phyloP scores from a whole-genome alignment of 228 moss, liverwort and hornwort species.

The Sphagnum fallax region DNA sequence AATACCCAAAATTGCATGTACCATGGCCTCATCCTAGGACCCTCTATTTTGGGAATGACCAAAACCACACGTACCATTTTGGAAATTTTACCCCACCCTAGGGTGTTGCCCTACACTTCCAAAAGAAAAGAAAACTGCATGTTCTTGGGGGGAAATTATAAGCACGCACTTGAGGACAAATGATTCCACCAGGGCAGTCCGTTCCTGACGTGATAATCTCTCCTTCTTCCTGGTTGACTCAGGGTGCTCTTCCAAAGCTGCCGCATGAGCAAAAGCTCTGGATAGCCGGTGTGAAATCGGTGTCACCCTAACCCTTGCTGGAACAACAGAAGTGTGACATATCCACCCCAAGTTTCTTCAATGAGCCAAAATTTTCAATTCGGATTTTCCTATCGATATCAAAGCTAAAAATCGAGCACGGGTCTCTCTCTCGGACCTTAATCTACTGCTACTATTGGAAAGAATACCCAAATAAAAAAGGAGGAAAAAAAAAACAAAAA shows the following conservation, averaged over 20 bases:
- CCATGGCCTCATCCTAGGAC: too few species aligned
- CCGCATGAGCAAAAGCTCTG: constrained; percentile 19
- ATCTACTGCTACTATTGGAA: neutral
- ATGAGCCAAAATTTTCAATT: neutral
- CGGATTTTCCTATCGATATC: neutral
- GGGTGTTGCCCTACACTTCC: too few species aligned
- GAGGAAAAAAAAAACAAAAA: neutral
- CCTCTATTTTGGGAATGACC: too few species aligned
- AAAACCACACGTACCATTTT: too few species aligned
- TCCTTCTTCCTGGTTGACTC: constrained; percentile 21
- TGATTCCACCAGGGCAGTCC: constrained; percentile 53
- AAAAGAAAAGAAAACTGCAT: too few species aligned
- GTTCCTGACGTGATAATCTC: constrained; percentile 53
- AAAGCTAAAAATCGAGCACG: too few species aligned
- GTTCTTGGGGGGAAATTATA: neutral
- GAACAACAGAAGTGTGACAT: constrained; percentile 1
- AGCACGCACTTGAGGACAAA: constrained; percentile 41
- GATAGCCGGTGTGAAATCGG: constrained; percentile 10
- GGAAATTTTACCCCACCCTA: too few species aligned
- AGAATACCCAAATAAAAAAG: neutral
- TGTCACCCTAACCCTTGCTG: constrained; percentile 19
- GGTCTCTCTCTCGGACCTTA: too few species aligned
- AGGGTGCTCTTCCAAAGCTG: constrained; percentile 21
- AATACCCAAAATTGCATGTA: too few species aligned
- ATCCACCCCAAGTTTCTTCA: neutral